Evolutionary conservation across 108 stramenopile species (phyloP), one percentile per base, ranked within the genome.

Genomic region (Nitzschia sp.): DNA sequence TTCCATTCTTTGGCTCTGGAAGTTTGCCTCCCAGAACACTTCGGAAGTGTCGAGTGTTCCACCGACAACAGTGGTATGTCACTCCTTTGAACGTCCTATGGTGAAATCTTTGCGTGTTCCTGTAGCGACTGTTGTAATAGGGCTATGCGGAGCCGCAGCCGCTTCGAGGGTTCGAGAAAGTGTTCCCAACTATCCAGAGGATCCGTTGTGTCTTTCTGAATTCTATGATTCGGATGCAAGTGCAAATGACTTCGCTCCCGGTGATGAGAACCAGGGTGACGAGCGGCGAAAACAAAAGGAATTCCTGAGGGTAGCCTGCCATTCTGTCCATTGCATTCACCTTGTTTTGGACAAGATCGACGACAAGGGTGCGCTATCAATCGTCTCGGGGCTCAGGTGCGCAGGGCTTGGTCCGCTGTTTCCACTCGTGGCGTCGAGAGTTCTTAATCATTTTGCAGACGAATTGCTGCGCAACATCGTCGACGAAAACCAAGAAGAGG

Each of bases 221-320:
- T 93, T 81, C 57, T 86, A 80, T 42, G 91, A 93, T 64, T 85
- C 88, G 8, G 94, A 95, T 64, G 82, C 68, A 46, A 91, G 91
- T 61, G 77, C 73, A 1, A 83, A 87, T 56, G 80, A 77, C 25
- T 74, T 54, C 26, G 64, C 62, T 27, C 80, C 72, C 8, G 67
- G 77, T 30, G 78, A 76, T 30, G 68, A 68, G 21, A 73, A 66
- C 13, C 23, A 45, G 31, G 62, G 72, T 46, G 68, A 62, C 26
- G 33, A 51, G 19, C 33, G 34, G 61, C 21, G 33, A 15, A 47
- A 54, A 18, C 67, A 58, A 26, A 84, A 62, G 57, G 63, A 64
- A 23, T 31, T 85, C 15, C 35, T 92, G 29, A 70, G 84, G 32
- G 81, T 79, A 15, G 57, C 87, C n/a, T 79, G 82, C 54, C 87